Base-by-base conservation (phyloP, 192 early-diverging fungal genomes). In the Backusella australiensis region DNA sequence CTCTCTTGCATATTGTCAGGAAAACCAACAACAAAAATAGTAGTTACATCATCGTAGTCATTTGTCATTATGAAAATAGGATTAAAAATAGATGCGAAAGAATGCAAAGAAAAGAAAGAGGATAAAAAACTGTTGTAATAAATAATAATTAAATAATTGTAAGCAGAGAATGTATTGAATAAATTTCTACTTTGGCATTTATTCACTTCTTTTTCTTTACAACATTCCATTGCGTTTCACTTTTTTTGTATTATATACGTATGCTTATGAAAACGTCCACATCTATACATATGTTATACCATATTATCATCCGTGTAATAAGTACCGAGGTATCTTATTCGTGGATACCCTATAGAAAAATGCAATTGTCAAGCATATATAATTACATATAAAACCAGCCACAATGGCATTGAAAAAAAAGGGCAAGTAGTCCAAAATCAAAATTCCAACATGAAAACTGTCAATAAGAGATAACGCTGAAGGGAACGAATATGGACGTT, bases 1-100 rank as follows among this genome's bases (percentile, higher is more conserved):
- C 98, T 87, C 84, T 99, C 98, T 82, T 91, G 91, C 95, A 99
- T 97, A 86, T 99, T 97, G 19, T 98, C 97, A n/a, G 98, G 98
- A 77, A 99, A 98, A 6, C 97, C 98, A 34, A 99, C 96, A 17
- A 99, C 95, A 89, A 99, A 99, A 74, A 99, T 97, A 72, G 98
- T 99, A 12, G 96, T 95, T 79, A 99, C 96, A 67, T 99, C 98
- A 69, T 99, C 96, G 2, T 32, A 71, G 7, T 44, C 29, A 32
- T 34, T 26, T 19, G 17, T 29, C 21, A 49, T 32, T 19, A 71
- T 32, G 26, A 32, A 71, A 32, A 34, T 32, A n/a, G 42, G 3
- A 49, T 32, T 44, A 29, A 42, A 26, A 6, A 26, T 17, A 44
- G 3, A 44, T 17, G 44, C 11, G 42, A 26, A 71, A 71, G 29